Percentiles rank a stretch among this genome's conserved stretches.
These are phyloP conservation scores for Aspergillus sp. DNA, from an alignment of 2,329 filamentous ascomycete genomes.

Conservation along the genomic window DNA sequence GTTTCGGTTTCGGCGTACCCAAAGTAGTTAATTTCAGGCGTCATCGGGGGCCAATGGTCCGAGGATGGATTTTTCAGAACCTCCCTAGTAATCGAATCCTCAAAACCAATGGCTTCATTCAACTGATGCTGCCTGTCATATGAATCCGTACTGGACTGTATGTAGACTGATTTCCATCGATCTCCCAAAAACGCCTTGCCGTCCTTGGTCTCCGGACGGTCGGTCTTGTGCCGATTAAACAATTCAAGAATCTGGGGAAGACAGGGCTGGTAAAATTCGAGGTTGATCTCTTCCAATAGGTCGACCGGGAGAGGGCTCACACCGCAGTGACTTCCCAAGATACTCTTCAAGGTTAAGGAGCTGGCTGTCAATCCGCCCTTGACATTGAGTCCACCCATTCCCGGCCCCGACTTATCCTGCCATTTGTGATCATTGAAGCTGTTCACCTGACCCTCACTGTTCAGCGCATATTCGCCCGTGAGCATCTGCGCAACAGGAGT, in stretches of 20 bases:
- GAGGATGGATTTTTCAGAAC: constrained; percentile 19
- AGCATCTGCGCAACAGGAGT: constrained; percentile 27
- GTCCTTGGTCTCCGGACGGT: constrained; percentile 1
- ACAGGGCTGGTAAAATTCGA: constrained; percentile 35
- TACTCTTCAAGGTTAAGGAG: constrained; percentile 33
- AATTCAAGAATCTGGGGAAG: constrained; percentile 31
- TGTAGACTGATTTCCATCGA: constrained; percentile 29
- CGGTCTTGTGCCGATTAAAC: constrained; percentile 25
- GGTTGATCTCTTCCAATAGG: constrained; percentile 29
- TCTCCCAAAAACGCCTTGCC: constrained; percentile 9
- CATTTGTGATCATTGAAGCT: constrained; percentile 14
- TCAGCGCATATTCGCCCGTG: constrained; percentile 28
- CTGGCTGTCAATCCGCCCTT: constrained; percentile 32
- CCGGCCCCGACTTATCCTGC: constrained; percentile 11
- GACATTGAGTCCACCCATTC: constrained; percentile 30
- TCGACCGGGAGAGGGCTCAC: constrained; percentile 34
- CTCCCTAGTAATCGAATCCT: constrained; percentile 20
- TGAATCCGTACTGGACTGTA: constrained; percentile 34
- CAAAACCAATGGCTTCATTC: constrained; percentile 30
- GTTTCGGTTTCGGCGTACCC: constrained; percentile 37
- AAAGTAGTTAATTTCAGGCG: constrained; percentile 38
- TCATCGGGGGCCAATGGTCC: constrained; percentile 25
- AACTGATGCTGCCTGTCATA: constrained; percentile 31
- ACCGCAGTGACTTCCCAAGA: constrained; percentile 33
- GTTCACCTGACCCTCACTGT: constrained; percentile 20